Evolutionary conservation across 495 filamentous ascomycete species (phyloP).

Genomic region (Articulospora tetracladia): DNA sequence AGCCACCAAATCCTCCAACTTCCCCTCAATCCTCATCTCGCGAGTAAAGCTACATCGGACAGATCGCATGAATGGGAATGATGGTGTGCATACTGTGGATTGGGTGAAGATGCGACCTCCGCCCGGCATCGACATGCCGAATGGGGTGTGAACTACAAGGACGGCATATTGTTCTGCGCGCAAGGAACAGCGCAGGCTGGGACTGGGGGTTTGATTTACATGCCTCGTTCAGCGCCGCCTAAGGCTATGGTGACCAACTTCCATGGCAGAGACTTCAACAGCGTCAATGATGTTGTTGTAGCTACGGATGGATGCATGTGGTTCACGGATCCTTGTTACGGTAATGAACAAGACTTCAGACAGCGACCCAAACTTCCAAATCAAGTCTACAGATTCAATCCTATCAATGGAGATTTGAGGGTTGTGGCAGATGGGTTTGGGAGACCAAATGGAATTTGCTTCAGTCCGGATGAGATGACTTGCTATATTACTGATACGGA

Average conservation of each 20-base stretch:
- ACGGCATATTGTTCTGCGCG: constrained; percentile 43
- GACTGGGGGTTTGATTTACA: constrained; percentile 46
- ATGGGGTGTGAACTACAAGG: constrained; percentile 47
- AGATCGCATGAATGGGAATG: constrained; percentile 14
- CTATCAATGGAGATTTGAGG: constrained; percentile 39
- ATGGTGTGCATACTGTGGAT: constrained; percentile 25
- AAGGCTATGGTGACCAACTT: constrained; percentile 44
- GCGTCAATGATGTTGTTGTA: constrained; percentile 54
- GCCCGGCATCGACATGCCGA: constrained; percentile 47
- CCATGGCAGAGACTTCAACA: constrained; percentile 57
- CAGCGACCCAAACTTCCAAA: constrained; percentile 44
- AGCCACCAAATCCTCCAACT: constrained; percentile 32
- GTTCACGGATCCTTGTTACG: constrained; percentile 64
- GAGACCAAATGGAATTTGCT: constrained; percentile 54
- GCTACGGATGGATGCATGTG: constrained; percentile 51
- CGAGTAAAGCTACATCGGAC: constrained; percentile 30
- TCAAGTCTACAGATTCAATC: constrained; percentile 54
- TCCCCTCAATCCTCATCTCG: constrained; percentile 39
- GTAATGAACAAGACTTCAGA: constrained; percentile 53
- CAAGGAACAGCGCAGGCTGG: constrained; percentile 38
- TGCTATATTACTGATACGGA: constrained; percentile 56
- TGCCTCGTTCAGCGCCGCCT: constrained; percentile 35
- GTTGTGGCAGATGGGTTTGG: constrained; percentile 53
- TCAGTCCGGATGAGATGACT: constrained; percentile 47
- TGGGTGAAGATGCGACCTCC: constrained; percentile 44